Conservation (phyloP, 768 basidiomycete genomes). For the Clavaria fumosa region DNA sequence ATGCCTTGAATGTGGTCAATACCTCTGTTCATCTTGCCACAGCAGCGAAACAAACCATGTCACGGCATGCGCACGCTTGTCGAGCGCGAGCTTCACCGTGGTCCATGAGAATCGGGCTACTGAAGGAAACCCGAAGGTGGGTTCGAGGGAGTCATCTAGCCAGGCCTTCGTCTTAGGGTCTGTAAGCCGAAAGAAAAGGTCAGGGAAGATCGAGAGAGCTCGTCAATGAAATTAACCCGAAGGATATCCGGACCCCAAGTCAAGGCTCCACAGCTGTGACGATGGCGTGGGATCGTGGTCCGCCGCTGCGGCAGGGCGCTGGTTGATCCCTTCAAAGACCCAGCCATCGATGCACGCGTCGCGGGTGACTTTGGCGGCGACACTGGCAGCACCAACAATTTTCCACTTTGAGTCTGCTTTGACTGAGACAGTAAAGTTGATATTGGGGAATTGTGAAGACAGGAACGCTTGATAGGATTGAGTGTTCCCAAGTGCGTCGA, state of each 20-base stretch:
- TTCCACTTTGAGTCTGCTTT: slow-evolving; percentile 96
- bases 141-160: slow-evolving; percentile 61
- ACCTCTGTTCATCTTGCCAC: slow-evolving; percentile 3
- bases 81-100: slow-evolving; percentile 73
- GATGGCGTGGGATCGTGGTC: not conserved
- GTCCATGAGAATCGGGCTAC: slow-evolving; percentile 93
- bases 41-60: slow-evolving; percentile 46
- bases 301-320: too few species aligned
- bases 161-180: slow-evolving; percentile 90
- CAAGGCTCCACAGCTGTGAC: slow-evolving; percentile 16
- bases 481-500: slow-evolving; percentile 87
- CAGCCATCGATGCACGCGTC: slow-evolving; percentile 83
- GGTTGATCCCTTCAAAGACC: slow-evolving; percentile 59
- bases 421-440: slow-evolving; percentile 74
- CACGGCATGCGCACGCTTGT: slow-evolving; percentile 61
- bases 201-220: slow-evolving; percentile 1
- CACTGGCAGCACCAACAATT: slow-evolving; percentile 92
- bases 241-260: slow-evolving; percentile 81
- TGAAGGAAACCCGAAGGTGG: slow-evolving; percentile 84
- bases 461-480: slow-evolving; percentile 76
- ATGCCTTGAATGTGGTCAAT: slow-evolving; percentile 31
- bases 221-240: slow-evolving; percentile 47
- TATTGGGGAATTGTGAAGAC: slow-evolving; percentile 64
- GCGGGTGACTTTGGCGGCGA: slow-evolving; percentile 95
- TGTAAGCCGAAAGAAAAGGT: slow-evolving; percentile 14